These are phyloP conservation scores for Eucalyptus shirleyi DNA, from an alignment of 345 rosid genomes.

Conservation along the genomic window DNA sequence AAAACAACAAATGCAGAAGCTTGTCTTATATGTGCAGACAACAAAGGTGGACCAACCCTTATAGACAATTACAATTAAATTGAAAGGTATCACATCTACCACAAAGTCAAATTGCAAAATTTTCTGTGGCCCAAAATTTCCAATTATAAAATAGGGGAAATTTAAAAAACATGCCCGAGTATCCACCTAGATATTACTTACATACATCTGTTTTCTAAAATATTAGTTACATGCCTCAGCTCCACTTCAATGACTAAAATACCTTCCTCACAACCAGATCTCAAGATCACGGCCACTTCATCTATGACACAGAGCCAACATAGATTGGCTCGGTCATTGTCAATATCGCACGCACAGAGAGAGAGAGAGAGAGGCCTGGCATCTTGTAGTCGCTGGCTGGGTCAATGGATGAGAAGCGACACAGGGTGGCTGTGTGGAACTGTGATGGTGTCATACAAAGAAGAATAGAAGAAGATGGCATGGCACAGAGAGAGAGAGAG, in stretches of 20 bases:
- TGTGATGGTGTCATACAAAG: background rate
- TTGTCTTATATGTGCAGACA: background rate
- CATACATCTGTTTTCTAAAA: background rate
- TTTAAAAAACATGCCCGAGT: background rate
- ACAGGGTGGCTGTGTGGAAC: background rate
- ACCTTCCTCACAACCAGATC: background rate
- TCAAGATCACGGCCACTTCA: background rate
- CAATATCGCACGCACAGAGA: fast-evolving
- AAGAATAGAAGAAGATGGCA: background rate
- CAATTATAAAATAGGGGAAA: background rate
- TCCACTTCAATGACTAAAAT: background rate
- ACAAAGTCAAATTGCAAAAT: background rate
- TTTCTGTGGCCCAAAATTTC: background rate
- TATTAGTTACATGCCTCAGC: background rate
- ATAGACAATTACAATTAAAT: background rate
- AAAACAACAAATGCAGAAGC: background rate
- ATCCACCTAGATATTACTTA: background rate
- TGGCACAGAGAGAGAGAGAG: background rate
- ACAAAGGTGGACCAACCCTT: background rate
- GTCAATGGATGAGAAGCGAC: background rate
- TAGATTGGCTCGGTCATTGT: background rate
- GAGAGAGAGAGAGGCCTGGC: background rate
- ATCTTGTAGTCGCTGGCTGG: background rate
- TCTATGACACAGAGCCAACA: background rate
- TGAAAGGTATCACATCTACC: background rate